Percentiles rank a stretch among this genome's conserved stretches.
These are phyloP conservation scores for Botrytis sinoallii DNA, from an alignment of 2,329 filamentous ascomycete species.

Conservation along the genomic window DNA sequence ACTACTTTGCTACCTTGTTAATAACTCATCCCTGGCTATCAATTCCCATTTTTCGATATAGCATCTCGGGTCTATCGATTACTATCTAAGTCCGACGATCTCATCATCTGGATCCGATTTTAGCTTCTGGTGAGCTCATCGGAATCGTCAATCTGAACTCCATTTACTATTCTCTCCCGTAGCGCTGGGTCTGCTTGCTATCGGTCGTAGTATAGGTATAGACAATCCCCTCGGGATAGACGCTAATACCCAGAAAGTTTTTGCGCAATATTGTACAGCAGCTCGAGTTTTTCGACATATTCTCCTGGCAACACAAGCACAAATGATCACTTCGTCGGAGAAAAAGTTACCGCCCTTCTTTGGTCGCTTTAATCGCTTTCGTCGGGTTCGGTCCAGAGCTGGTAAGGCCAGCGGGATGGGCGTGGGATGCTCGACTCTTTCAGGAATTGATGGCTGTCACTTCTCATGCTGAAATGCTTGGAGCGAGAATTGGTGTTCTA, in stretches of 20 bases:
- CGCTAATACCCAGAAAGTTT: slow-evolving; percentile 6
- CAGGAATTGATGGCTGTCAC: slow-evolving; percentile 16
- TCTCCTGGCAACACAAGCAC: slow-evolving; percentile 18
- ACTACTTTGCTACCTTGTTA: not conserved
- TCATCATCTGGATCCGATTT: slow-evolving; percentile 7
- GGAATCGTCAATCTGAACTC: not conserved
- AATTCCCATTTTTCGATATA: slow-evolving; percentile 3
- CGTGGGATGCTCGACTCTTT: slow-evolving; percentile 4
- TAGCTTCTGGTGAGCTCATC: not conserved
- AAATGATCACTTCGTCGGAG: slow-evolving; percentile 6
- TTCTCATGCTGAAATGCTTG: slow-evolving; percentile 14
- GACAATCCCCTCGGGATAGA: not conserved
- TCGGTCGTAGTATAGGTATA: not conserved
- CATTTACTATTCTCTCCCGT: not conserved
- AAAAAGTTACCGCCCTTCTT: not conserved
- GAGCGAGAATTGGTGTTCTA: not conserved
- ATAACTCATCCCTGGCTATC: slow-evolving; percentile 12
- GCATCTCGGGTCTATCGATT: slow-evolving; percentile 6
- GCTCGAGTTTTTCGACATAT: slow-evolving; percentile 17
- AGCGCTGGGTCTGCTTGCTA: slow-evolving; percentile 6
- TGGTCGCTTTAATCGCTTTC: not conserved
- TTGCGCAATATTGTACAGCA: slow-evolving; percentile 21
- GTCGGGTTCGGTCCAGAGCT: slow-evolving; percentile 13
- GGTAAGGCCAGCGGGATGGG: not conserved
- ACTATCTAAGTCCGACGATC: slow-evolving; percentile 6